Base-by-base conservation (phyloP, 768 basidiomycete species). In the Leucocoprinus sp. region DNA sequence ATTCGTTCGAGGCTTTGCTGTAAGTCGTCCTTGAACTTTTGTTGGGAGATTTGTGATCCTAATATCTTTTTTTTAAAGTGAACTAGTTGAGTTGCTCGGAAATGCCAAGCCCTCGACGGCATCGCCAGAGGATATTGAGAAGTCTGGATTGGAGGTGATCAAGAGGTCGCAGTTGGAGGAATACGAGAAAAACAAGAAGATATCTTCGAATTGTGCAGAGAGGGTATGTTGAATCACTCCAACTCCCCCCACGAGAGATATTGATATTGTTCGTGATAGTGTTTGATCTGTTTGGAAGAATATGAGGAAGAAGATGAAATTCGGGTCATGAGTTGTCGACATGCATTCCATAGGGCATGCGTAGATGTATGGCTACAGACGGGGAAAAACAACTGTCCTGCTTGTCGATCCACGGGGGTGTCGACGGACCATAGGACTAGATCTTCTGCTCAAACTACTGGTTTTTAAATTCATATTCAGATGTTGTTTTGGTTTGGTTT, bases 301-400 rank as follows among this genome's bases (percentile, higher is more conserved):
- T 96, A 96, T 62, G 72, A 74, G 24, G 59, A 68, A 1, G 82
- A 86, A 35, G 87, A 91, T 36, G 81, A 91, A 21, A 64, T 93
- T 38, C 80, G 93, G 19, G 64, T 96, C 26, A 72, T 97, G 67
- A 65, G 65, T 4, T 96, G 93, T 63, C 75, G 78, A 52, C 93
- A 97, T 64, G 82, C 77, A n/a, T 97, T 93, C 73, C 93, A 97
- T 58, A 80, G 80, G 56, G 65, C 60, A 17, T 96, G 93, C 54
- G 89, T 96, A 5, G 93, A 96, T 57, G 80, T 72, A 49, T 95
- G 93, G 90, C 68, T 95, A 26, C 75, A 82, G 59, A 79, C 75
- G 4, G 91, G 92, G 2, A 73, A 81, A 46, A 96, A 96, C 56
- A 90, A 89, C 48, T 96, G 93, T 60, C 93, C 93, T 26, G 89